A percentile compares a stretch with the other conserved stretches of the same genome.
These are phyloP conservation scores for Magnaporthiopsis rhizophila DNA, from an alignment of 2,329 filamentous ascomycete species.

Conservation along the genomic window DNA sequence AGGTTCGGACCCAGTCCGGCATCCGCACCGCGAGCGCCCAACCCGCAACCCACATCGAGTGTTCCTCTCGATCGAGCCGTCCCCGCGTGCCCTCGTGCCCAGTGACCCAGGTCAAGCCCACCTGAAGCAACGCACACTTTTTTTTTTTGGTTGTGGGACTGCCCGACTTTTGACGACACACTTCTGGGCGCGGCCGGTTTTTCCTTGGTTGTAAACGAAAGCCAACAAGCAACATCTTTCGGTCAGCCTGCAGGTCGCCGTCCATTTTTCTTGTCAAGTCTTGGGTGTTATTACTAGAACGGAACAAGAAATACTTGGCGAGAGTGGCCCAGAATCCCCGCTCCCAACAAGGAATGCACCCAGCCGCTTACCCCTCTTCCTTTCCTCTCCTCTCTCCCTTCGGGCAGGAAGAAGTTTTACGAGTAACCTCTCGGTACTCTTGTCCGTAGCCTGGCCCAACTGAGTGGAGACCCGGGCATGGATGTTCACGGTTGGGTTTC, in stretches of 20 bases:
- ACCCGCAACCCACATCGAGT: constrained; percentile 6
- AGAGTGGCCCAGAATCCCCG: neutral
- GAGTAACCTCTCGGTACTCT: too few species aligned
- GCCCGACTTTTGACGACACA: neutral
- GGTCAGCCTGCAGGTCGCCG: neutral
- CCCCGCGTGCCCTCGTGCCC: too few species aligned
- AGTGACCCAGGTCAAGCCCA: neutral
- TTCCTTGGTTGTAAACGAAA: neutral
- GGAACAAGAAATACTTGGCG: neutral
- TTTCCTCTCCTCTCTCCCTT: neutral
- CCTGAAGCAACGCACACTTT: too few species aligned
- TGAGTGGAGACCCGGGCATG: neutral
- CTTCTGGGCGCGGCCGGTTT: neutral
- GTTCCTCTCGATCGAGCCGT: neutral
- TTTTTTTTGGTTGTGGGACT: too few species aligned
- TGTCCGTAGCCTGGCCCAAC: too few species aligned
- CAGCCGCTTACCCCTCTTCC: neutral
- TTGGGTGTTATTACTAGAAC: neutral
- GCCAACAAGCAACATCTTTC: neutral
- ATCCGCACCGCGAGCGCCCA: neutral
- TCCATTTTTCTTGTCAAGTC: neutral
- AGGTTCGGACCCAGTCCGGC: too few species aligned
- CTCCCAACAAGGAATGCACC: neutral
- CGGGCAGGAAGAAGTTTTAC: too few species aligned
- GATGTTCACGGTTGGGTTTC: neutral